Percentiles rank a stretch among this genome's conserved stretches.
These are phyloP conservation scores for Aspergillus asperescens DNA, from an alignment of 495 filamentous ascomycete genomes.

Conservation along the genomic window DNA sequence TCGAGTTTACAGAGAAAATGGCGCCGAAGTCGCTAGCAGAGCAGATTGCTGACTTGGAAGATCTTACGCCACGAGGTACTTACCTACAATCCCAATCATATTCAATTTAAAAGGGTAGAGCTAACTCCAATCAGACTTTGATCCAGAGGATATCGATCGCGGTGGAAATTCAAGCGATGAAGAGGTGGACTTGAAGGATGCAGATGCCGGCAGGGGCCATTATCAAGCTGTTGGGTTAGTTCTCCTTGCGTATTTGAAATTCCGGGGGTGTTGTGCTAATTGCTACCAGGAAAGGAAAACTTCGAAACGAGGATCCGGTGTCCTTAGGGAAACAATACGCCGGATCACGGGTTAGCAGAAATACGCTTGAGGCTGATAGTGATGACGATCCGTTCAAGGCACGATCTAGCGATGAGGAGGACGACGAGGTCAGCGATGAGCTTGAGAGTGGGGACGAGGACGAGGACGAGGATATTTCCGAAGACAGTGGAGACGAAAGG, in stretches of 20 bases:
- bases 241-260: constrained; percentile 2
- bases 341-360: constrained; percentile 71
- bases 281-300: constrained; percentile 65
- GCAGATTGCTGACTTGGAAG: constrained; percentile 60
- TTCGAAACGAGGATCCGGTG: constrained; percentile 64
- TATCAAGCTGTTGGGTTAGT: constrained; percentile 75
- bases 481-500: constrained; percentile 16
- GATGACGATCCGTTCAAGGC: constrained; percentile 44
- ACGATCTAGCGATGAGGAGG: constrained; percentile 32
- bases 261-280: constrained; percentile 6
- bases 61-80: constrained; percentile 57
- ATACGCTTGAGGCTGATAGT: constrained; percentile 52
- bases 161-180: constrained; percentile 50
- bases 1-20: constrained; percentile 7
- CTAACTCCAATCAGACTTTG: constrained; percentile 59
- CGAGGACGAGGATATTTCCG: constrained; percentile 51
- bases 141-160: constrained; percentile 71
- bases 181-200: constrained; percentile 40
- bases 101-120: neutral
- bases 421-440: constrained; percentile 37
- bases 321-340: constrained; percentile 71
- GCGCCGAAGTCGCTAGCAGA: constrained; percentile 49
- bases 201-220: constrained; percentile 65
- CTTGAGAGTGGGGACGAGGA: constrained; percentile 38
- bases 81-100: neutral